Evolutionary conservation across 177 flowering plant species (phyloP), one percentile per base, ranked within the genome.

Genomic region (Vitis hybrid): DNA sequence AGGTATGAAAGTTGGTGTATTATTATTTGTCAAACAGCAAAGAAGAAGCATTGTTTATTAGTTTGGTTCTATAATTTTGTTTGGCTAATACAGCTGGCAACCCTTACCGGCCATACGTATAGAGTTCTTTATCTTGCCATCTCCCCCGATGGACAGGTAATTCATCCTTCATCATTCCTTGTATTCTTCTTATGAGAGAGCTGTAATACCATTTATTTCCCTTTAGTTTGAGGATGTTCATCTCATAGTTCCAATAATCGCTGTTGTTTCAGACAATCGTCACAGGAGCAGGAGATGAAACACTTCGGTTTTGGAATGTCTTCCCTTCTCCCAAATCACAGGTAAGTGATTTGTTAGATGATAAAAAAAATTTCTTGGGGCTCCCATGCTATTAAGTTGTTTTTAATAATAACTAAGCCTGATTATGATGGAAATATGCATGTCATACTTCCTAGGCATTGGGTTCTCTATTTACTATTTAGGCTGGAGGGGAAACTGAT

Each of bases 241-340:
- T 49, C 29, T 11, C 19, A 2, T 16, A 31, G 0, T 51, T 12
- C 21, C 10, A 8, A 15, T 49, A 56, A n/a, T 29, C 29, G 11
- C 4, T 33, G 3, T 55, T 78, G 67, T 69, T 74, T 48, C 84
- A 95, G 99, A 91, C 94, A 1, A 93, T 95, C 71, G 99, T 95
- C 48, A 93, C 99, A 0, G 99, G 99, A 70, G 98, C 99, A 15
- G 99, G 99, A 69, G 99, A 95, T 74, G 99, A 95, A 80, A 95
- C 99, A 33, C 96, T 93, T n/a, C 73, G 98, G 64, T 95, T 95
- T 77, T 95, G 99, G 99, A 93, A 91, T 83, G 94, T 95, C 15
- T 95, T 93, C 75, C 99, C 98, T 70, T 90, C 97, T n/a, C 91
- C 92, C 16, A 93, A 93, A 77, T 91, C 94, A 67, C 97, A 90